These are phyloP conservation scores for Cenchrus americanus DNA, from an alignment of 176 grass and related monocot species.

Conservation along the genomic window DNA sequence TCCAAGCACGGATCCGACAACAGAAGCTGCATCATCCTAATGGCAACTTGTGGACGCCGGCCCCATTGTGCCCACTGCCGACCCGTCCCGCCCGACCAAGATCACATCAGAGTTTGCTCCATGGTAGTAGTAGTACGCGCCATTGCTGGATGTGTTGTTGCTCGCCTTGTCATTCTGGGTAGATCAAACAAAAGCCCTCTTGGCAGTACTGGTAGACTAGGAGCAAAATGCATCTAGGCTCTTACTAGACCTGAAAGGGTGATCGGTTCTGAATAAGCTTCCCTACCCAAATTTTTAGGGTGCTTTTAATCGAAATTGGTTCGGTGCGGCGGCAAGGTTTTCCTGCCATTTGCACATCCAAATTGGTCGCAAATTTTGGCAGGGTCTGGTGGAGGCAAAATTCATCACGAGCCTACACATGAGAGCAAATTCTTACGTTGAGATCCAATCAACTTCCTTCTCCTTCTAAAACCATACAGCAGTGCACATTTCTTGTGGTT, in stretches of 20 bases:
- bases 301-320: neutral
- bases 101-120: slow-evolving; percentile 18
- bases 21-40: neutral
- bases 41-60: slow-evolving; percentile 4
- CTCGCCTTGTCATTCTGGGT: neutral
- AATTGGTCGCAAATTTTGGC: neutral
- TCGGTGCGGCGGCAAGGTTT: neutral
- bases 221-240: neutral
- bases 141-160: neutral
- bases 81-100: neutral
- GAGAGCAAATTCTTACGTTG: neutral
- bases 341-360: neutral
- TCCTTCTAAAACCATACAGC: neutral
- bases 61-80: neutral
- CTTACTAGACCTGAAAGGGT: neutral
- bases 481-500: neutral
- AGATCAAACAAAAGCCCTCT: neutral
- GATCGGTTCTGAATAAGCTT: slow-evolving; percentile 8
- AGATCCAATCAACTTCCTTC: too few species aligned
- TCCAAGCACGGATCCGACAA: slow-evolving; percentile 8
- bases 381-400: neutral
- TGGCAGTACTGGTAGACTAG: neutral
- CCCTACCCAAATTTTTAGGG: neutral
- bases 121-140: neutral
- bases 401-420: neutral